Conservation (phyloP, 2,329 filamentous ascomycete species). For the Aspergillus vadensis region DNA sequence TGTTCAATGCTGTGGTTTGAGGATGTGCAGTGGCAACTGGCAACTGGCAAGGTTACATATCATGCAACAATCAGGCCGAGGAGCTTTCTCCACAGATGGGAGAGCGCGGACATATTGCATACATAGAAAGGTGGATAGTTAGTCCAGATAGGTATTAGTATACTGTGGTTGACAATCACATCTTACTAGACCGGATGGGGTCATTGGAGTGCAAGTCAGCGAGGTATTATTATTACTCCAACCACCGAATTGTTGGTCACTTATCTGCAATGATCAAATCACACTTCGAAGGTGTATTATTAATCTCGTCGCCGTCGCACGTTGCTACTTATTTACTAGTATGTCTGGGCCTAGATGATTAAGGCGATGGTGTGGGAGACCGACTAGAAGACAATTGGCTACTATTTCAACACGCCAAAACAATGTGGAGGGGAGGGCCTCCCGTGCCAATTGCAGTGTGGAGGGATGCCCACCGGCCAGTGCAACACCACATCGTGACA, state of each 20-base stretch:
- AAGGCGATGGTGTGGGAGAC: background rate
- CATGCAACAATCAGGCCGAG: constrained; percentile 2
- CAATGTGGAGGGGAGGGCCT: background rate
- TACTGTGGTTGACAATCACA: background rate
- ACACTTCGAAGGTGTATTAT: background rate
- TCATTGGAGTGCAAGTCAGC: background rate
- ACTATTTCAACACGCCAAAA: background rate
- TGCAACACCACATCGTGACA: background rate
- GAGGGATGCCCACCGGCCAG: background rate
- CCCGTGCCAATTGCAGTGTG: background rate
- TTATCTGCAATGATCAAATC: background rate
- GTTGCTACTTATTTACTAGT: too few relatives aligned
- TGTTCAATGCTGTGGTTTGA: too few relatives aligned
- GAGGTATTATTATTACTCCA: background rate
- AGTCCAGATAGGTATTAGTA: too few relatives aligned
- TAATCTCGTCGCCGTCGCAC: background rate
- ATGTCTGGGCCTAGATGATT: background rate
- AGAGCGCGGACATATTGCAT: background rate
- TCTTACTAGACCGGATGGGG: background rate
- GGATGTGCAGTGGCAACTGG: too few relatives aligned
- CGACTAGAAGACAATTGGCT: background rate
- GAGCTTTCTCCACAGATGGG: background rate
- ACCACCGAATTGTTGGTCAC: background rate
- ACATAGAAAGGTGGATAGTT: background rate
- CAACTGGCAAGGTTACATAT: constrained; percentile 1